Base-by-base conservation (phyloP, 2,329 filamentous ascomycete genomes). In the Fusarium coffeatum region DNA sequence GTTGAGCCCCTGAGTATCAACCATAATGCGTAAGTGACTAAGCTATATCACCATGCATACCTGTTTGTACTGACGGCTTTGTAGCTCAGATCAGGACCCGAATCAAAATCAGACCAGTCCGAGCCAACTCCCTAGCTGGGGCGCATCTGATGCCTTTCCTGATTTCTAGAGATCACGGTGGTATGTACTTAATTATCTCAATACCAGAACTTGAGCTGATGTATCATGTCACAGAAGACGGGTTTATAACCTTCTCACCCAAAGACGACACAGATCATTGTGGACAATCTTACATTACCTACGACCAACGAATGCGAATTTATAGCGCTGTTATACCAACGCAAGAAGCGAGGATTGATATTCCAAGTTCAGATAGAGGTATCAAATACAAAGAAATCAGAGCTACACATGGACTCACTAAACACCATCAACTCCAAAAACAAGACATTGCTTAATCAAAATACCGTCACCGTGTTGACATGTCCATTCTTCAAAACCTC, bases 401-500 rank as follows among this genome's bases (percentile, higher is more conserved):
- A 53, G 53, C 27, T 48, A 8, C 25, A 40, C 13, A 46, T 42
- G 15, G 40, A 34, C 51, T 62, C 60, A 15, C 34, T 13, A 59
- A 65, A 65, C 59, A 59, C 72, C 72, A 27, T n/a, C 50, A 61
- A 72, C 71, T 49, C 69, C 69, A 11, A 23, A 20, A 43, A 42
- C 23, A 41, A 43, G 28, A 4, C 13, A 20, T 25, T 25, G 13
- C 30, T 32, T 27, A 23, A 30, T 69, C 78, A 97, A 83, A 94
- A 97, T 25, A 97, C 90, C 12, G 95, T 98, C 78, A 98, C 84
- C 27, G 93, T 92, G 79, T 93, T 97, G 25, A 99, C 92, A 66
- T 89, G 91, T 6, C 93, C 94, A 77, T 97, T 98, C 88, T 93
- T 94, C 79, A 98, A 81, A 28, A 99, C 95, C 81, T 99, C 96